Conservation (phyloP, 2,329 filamentous ascomycete species). For the Zymoseptoria crescenta region DNA sequence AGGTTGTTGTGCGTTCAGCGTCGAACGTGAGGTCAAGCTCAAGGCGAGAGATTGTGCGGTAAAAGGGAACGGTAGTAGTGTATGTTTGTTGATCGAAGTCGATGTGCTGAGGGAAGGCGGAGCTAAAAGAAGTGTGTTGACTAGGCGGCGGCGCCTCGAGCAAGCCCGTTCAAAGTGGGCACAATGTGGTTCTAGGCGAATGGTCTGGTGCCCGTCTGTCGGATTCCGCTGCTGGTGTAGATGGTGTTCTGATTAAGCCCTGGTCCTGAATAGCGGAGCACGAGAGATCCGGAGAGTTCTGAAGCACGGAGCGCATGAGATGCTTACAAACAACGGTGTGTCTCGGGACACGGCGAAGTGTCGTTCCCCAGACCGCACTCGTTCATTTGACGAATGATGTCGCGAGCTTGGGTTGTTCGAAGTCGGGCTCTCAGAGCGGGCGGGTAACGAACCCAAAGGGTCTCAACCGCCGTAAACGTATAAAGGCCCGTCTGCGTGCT, state of each 20-base stretch:
- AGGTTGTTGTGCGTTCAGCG: not conserved
- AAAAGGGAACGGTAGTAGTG: not conserved
- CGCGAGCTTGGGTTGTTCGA: conserved; percentile 9
- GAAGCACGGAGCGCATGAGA: not conserved
- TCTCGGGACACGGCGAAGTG: not conserved
- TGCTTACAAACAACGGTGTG: not conserved
- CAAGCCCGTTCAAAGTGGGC: conserved; percentile 4
- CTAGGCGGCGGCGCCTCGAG: conserved; percentile 9
- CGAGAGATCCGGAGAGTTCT: not conserved
- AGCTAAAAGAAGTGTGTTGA: conserved; percentile 13
- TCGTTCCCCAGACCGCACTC: not conserved
- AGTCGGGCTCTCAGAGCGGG: conserved; percentile 12
- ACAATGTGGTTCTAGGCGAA: conserved; percentile 10
- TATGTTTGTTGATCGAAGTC: conserved; percentile 7
- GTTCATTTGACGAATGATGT: conserved; percentile 1
- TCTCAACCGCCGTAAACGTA: conserved; percentile 16
- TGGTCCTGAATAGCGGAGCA: not conserved
- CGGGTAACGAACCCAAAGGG: conserved; percentile 14
- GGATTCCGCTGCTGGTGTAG: conserved; percentile 16
- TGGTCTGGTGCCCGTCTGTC: conserved; percentile 12
- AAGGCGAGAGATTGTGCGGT: not conserved
- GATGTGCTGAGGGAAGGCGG: conserved; percentile 11
- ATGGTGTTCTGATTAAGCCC: conserved; percentile 2
- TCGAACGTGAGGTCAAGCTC: not conserved
- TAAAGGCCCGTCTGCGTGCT: conserved; percentile 19